These are phyloP conservation scores for Chlorella sp. DNA, from an alignment of 139 green algal genomes.

Conservation along the genomic window DNA sequence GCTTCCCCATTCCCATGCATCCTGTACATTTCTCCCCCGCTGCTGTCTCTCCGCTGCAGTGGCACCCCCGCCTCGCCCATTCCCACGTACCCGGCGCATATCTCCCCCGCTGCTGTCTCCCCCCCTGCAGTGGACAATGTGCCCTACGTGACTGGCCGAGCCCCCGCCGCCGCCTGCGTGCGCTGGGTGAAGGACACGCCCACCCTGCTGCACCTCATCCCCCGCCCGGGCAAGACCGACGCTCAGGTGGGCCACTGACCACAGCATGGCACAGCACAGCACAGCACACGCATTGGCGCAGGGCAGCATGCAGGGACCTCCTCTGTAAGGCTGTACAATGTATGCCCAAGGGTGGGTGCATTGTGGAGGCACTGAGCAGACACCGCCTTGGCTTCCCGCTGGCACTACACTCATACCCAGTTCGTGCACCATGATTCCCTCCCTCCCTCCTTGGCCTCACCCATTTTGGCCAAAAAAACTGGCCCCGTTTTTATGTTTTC, in stretches of 20 bases:
- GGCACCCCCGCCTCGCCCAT: no score
- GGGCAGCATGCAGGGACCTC: background rate
- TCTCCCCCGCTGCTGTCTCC: background rate
- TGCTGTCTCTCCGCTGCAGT: constrained; percentile 6
- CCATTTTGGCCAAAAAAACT: no score
- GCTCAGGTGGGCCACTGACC: background rate
- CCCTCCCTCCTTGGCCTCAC: background rate
- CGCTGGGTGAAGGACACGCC: constrained; percentile 36
- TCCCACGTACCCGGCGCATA: no score
- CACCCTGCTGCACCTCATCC: constrained; percentile 50
- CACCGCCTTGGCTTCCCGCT: background rate
- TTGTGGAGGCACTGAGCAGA: background rate
- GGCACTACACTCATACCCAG: background rate
- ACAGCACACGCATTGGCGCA: no score
- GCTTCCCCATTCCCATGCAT: no score
- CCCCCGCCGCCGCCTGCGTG: constrained; percentile 43
- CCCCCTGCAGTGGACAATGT: constrained; percentile 36
- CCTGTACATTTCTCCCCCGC: no score
- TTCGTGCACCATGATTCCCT: background rate
- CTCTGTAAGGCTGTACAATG: background rate
- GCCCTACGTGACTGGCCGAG: constrained; percentile 35
- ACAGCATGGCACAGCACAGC: no score
- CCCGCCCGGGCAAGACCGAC: constrained; percentile 21
- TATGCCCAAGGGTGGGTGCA: background rate
- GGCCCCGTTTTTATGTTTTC: no score